Evolutionary conservation across 129 eudicot genomes (phyloP), one percentile per base, ranked within the genome.

Genomic region (Arctium lappa): DNA sequence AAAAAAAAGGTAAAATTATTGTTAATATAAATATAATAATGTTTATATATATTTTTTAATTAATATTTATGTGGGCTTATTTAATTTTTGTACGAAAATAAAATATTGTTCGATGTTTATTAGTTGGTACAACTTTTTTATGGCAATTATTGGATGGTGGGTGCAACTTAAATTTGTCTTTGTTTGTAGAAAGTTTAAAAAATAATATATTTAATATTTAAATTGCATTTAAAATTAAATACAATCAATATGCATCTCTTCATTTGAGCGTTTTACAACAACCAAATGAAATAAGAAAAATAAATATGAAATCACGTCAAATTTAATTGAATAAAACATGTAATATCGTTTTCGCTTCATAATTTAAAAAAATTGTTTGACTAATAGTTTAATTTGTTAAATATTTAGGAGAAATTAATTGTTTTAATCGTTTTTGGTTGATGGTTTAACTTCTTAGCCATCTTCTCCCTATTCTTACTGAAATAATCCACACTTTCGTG

Each of bases 91-190:
- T 22, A 32, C 10, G 42, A 36, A 34, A 65, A 36, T 10, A 7
- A 38, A 60, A 63, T 63, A 48, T 30, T 8, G 13, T 46, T 46
- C 1, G 27, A 74, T 40, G 78, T 75, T 27, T 68, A 42, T 69
- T 79, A 30, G 8, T 66, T 15, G 75, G 30, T 1, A 69, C 75
- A 68, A 46, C 69, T 32, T 6, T 40, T 66, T 44, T 9, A 7
- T 69, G 48, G 31, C 69, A 79, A 79, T 69, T 79, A 79, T 42
- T 79, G 75, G 37, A 31, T 79, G 46, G 82, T 79, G 63, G 76
- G 76, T 79, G 18, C 76, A 70, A 69, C 82, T 75, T 40, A 16
- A 44, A 69, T 69, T 42, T 79, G 82, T 79, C 76, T 48, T 69
- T 42, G 69, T 9, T 79, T 71, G 30, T 31, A 15, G 32, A 79